phyloP scores from a whole-genome alignment of 805 yeast genomes.

The Saccharomycopsis oosterbeekiorum region DNA sequence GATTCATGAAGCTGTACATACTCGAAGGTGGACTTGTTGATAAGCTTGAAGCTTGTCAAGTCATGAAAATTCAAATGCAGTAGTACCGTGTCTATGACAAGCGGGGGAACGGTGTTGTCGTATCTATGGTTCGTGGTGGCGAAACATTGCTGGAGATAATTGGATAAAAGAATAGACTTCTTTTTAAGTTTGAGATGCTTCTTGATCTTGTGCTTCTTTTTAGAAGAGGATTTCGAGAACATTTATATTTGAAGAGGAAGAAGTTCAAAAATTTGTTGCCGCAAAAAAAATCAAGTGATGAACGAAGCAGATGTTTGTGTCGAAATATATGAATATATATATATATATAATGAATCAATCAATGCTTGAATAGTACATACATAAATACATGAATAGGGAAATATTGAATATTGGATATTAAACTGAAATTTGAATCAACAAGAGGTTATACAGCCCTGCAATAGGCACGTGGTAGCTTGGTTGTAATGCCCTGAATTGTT shows the following conservation, averaged over 20 bases:
- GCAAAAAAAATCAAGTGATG: not conserved
- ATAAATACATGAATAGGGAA: no score
- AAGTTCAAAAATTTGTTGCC: not conserved
- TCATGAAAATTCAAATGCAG: constrained; percentile 10
- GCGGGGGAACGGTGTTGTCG: constrained; percentile 4
- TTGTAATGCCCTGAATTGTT: no score
- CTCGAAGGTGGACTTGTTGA: constrained; percentile 13
- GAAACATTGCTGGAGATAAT: constrained; percentile 12
- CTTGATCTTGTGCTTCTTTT: constrained; percentile 2
- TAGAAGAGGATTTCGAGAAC: constrained; percentile 3
- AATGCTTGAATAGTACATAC: no score
- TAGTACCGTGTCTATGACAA: constrained; percentile 12
- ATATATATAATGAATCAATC: no score
- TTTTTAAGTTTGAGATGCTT: constrained; percentile 12
- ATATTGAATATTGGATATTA: no score
- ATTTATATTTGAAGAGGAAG: not conserved
- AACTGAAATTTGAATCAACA: no score
- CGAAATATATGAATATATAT: no score
- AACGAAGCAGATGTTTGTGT: no score
- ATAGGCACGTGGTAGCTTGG: not conserved
- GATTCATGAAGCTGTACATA: constrained; percentile 13
- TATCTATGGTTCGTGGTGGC: not conserved
- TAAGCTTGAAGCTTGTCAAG: constrained; percentile 10
- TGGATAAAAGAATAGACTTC: constrained; percentile 14
- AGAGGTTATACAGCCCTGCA: not conserved